Evolutionary conservation across 2,329 filamentous ascomycete genomes (phyloP), one percentile per base, ranked within the genome.

Genomic region (Hypoxylon sp.): DNA sequence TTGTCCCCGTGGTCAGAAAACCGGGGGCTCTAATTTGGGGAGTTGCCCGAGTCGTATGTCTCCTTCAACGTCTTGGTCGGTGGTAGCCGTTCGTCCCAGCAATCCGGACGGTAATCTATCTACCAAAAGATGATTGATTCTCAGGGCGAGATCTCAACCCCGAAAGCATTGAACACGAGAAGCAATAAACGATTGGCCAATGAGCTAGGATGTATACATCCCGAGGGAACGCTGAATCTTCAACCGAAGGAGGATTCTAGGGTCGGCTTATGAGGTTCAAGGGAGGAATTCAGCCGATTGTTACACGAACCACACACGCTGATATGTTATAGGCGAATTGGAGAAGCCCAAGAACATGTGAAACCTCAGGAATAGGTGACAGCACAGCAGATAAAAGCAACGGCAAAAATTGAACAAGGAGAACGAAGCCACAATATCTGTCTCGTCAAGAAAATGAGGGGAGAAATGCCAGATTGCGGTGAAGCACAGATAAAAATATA

Each of bases 391-490:
- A n/a, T 39, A 54, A 50, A 42, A 62, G 29, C 53, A 51, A 62
- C 29, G 63, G 59, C 24, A 37, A 24, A 24, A 24, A 59, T 62
- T 42, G 37, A 39, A 24, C 33, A 46, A 31, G 39, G 59, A 13
- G 57, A 37, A 31, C 5, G 29, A 63, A 63, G 46, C 50, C 51
- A 59, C 59, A 50, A 59, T 44, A 59, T 67, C 50, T 35, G 55
- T 59, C 54, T 60, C 42, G 54, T 46, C 44, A 61, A 19, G 31
- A 59, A 54, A 24, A 52, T 61, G 39, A 54, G 52, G 52, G 33
- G 31, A 61, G 33, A 57, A 55, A n/a, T 50, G 47, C n/a, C 39
- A 66, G 67, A 63, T 69, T 69, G 67, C 67, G 67, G 67, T 69
- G 67, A 66, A 63, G 59, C 63, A 60, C 47, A 52, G 37, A 50